Conservation (phyloP, 768 basidiomycete genomes). For the Leccinum uliginosum region DNA sequence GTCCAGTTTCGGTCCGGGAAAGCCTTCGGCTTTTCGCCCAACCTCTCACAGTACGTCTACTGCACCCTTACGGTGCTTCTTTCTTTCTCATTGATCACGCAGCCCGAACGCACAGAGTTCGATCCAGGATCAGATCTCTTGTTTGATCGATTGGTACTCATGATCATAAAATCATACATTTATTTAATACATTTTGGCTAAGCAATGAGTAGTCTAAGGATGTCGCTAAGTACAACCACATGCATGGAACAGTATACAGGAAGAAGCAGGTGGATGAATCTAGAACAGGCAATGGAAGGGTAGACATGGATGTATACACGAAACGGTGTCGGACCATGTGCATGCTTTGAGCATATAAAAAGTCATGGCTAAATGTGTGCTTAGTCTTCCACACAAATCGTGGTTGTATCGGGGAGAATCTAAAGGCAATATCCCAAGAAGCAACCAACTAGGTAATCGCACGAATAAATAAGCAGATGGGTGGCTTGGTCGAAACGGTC, state of each 20-base stretch:
- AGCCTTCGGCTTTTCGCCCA: too few relatives aligned
- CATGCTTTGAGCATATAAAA: conserved; percentile 10
- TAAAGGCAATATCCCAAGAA: conserved; percentile 27
- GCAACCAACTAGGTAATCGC: conserved; percentile 21
- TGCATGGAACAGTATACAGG: conserved; percentile 15
- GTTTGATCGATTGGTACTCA: neutral
- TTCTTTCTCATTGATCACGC: too few relatives aligned
- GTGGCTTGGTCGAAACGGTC: conserved; percentile 7
- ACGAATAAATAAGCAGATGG: conserved; percentile 25
- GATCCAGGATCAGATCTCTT: neutral
- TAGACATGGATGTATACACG: conserved; percentile 9
- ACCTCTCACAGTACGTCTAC: too few relatives aligned
- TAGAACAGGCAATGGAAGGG: conserved; percentile 4
- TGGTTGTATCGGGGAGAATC: conserved; percentile 21
- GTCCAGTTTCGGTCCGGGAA: too few relatives aligned
- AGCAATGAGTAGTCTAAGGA: conserved; percentile 18
- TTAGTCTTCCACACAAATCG: conserved; percentile 19
- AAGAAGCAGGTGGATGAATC: conserved; percentile 10
- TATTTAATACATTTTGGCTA: conserved; percentile 16
- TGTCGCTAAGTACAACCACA: conserved; percentile 14
- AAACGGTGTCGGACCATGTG: neutral
- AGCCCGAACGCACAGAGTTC: too few relatives aligned
- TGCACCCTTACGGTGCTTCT: too few relatives aligned
- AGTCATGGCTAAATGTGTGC: conserved; percentile 12
- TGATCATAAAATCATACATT: neutral